Evolutionary conservation across 164 flowering plant genomes (phyloP), one percentile per base, ranked within the genome.

Genomic region (Echeveria elegans): DNA sequence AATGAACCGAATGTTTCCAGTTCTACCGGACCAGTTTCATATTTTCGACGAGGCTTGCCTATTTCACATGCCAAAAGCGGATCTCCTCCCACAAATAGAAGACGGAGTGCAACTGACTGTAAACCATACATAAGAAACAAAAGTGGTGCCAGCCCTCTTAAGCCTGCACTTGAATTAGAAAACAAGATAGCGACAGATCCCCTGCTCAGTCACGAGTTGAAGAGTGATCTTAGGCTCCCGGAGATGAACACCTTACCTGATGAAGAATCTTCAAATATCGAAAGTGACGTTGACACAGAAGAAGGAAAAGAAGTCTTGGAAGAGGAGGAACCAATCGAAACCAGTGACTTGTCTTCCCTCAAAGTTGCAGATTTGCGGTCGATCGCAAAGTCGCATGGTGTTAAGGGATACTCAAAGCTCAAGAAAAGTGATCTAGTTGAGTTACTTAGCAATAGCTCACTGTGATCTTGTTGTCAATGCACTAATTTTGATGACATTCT

Each of bases 361-460:
- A 93, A 93, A 80, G 77, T 93, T 26, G 1, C 78, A 11, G 97
- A 93, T 43, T 70, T 93, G 77, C 83, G 82, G 70, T 81, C 79
- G 52, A 74, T 93, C 28, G 98, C 97, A 53, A 89, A 89, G 63
- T 82, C 97, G 56, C 82, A 89, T 4, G 92, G 98, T n/a, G 14
- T 90, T 70, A 93, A 88, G 83, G 88, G 96, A 71, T 85, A 70
- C 71, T 89, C 96, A 4, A 93, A 85, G 83, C 70, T 90, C 82
- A 93, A 90, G 84, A 93, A 93, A 76, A 68, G 47, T 6, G 89
- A 88, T 58, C 89, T 93, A 38, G 65, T 89, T 60, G 85, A 76
- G 62, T 70, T 93, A 75, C 83, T 93, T 10, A 58, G 77, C 66
- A 74, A 78, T 65, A 69, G 64, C 64, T 68, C 72, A 29, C 23